Evolutionary conservation across 441 rosid species (phyloP).

Genomic region (Omphalea diandra): DNA sequence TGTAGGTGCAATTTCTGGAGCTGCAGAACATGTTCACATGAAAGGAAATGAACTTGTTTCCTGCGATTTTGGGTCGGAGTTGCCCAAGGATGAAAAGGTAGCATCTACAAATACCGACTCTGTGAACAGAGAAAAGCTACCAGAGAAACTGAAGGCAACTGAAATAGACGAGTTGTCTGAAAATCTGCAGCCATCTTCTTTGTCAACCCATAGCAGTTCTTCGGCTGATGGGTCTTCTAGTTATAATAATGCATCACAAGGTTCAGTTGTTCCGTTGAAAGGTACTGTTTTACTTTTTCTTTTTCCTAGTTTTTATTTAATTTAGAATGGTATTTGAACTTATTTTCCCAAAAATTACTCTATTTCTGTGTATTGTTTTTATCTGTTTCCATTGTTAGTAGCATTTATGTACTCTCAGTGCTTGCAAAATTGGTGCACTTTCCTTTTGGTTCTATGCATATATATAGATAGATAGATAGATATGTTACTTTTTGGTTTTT

Average conservation of each 20-base stretch:
- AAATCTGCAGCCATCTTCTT: constrained; percentile 29
- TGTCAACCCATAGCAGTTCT: constrained; percentile 24
- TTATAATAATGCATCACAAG: constrained; percentile 33
- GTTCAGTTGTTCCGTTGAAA: constrained; percentile 25
- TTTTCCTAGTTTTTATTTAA: background rate
- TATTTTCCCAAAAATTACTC: background rate
- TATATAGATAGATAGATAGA: no score
- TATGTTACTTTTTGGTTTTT: background rate
- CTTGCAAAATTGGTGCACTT: background rate
- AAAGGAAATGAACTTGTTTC: constrained; percentile 29
- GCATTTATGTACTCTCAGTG: background rate
- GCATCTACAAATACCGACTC: constrained; percentile 13
- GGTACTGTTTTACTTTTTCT: constrained; percentile 23
- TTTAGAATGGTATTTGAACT: background rate
- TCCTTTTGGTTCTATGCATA: background rate
- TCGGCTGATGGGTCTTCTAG: constrained; percentile 29
- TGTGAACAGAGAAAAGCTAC: constrained; percentile 17
- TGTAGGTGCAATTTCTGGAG: constrained; percentile 28
- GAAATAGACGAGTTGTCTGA: constrained; percentile 34
- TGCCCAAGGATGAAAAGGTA: constrained; percentile 23
- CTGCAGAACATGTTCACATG: constrained; percentile 34
- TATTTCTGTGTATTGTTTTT: background rate
- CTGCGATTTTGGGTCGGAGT: constrained; percentile 14
- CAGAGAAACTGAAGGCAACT: constrained; percentile 27
- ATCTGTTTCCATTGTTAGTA: background rate